Evolutionary conservation across 2,329 filamentous ascomycete genomes (phyloP).

Genomic region (Penicillium capsulatum): DNA sequence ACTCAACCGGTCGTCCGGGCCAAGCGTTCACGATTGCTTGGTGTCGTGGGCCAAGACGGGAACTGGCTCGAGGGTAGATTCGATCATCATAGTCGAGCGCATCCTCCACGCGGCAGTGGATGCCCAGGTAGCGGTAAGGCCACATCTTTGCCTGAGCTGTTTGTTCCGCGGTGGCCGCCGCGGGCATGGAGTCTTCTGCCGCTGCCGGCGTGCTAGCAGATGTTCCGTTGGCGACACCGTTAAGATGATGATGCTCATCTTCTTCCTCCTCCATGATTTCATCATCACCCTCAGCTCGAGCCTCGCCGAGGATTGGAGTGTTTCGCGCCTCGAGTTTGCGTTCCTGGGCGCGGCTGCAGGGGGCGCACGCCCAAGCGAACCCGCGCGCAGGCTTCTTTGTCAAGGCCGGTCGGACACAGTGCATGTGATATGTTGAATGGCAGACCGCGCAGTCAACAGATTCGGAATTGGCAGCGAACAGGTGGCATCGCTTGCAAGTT

Average conservation of each 20-base stretch:
- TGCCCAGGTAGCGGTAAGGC: constrained; percentile 92
- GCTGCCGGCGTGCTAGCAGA: constrained; percentile 60
- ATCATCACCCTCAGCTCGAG: constrained; percentile 56
- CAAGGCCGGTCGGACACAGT: constrained; percentile 86
- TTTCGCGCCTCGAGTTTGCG: constrained; percentile 84
- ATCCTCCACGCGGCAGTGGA: constrained; percentile 93
- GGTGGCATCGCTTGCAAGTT: constrained; percentile 85
- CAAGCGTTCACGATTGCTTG: constrained; percentile 82
- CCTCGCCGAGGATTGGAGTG: constrained; percentile 65
- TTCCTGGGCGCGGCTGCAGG: constrained; percentile 94
- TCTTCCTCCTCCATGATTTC: constrained; percentile 63
- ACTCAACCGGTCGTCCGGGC: constrained; percentile 82
- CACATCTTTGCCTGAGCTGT: constrained; percentile 89
- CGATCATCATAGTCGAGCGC: constrained; percentile 95
- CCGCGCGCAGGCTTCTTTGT: constrained; percentile 95
- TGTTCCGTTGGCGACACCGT: constrained; percentile 52
- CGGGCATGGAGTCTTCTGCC: constrained; percentile 52
- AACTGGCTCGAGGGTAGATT: constrained; percentile 93
- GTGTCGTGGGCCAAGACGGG: constrained; percentile 82
- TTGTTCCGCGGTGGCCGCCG: constrained; percentile 72
- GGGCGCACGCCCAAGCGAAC: constrained; percentile 96
- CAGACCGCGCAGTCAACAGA: constrained; percentile 97
- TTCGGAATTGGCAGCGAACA: constrained; percentile 92
- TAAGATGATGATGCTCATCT: constrained; percentile 68
- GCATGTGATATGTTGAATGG: constrained; percentile 95